A percentile compares a stretch with the other conserved stretches of the same genome.
Evolutionary conservation across 1,284 basidiomycete species (phyloP).

Genomic region (Ganoderma lingzhi): DNA sequence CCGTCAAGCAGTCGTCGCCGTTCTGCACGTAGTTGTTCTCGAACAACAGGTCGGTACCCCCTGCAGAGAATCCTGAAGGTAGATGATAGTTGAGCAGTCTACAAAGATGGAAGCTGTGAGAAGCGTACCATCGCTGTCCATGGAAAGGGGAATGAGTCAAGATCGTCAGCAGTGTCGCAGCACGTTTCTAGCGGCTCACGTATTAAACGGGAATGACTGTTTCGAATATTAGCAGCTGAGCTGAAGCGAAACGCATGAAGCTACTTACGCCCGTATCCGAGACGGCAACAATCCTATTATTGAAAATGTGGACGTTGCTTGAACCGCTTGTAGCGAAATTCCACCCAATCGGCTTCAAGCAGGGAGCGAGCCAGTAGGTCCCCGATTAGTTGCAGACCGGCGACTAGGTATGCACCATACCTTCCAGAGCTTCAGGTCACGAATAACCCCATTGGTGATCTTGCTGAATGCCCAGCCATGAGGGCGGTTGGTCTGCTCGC

Average conservation of each 20-base stretch:
- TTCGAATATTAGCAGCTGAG: conserved; percentile 41
- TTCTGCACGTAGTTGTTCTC: conserved; percentile 65
- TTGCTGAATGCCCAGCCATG: conserved; percentile 62
- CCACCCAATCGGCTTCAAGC: conserved; percentile 60
- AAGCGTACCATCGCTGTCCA: conserved; percentile 33
- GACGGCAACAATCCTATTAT: conserved; percentile 61
- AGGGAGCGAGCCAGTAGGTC: neutral
- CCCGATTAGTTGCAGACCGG: no score
- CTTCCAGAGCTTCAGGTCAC: conserved; percentile 69
- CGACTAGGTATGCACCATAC: conserved; percentile 36
- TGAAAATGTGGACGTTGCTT: conserved; percentile 57
- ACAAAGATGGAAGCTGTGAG: neutral
- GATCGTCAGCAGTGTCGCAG: neutral
- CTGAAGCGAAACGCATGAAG: conserved; percentile 32
- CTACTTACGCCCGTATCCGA: conserved; percentile 47
- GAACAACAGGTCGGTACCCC: conserved; percentile 63
- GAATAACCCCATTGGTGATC: conserved; percentile 60
- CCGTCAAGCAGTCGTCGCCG: conserved; percentile 69
- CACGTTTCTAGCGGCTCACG: conserved; percentile 46
- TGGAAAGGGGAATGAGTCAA: neutral
- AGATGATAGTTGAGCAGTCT: neutral
- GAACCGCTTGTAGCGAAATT: conserved; percentile 62
- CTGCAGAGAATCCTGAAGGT: conserved; percentile 59
- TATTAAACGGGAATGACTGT: conserved; percentile 70
- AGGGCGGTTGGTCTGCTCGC: conserved; percentile 61